Evolutionary conservation across 108 stramenopile genomes (phyloP).

Genomic region (Fistulifera solaris): DNA sequence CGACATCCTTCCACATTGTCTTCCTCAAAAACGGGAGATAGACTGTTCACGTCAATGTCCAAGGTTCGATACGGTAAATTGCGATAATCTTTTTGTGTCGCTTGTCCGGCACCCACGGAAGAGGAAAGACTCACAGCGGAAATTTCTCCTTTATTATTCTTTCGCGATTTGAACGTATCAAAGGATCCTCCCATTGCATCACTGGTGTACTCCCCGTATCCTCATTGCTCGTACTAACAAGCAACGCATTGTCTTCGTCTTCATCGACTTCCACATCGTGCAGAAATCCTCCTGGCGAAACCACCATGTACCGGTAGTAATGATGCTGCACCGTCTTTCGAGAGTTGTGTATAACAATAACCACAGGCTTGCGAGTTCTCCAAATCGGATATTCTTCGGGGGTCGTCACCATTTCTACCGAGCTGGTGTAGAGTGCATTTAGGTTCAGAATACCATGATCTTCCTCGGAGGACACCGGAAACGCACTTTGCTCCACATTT

Average conservation of each 20-base stretch:
- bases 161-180: neutral
- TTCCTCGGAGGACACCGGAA: neutral
- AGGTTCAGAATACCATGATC: slow-evolving; percentile 3
- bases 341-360: slow-evolving; percentile 38
- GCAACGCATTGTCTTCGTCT: slow-evolving; percentile 20
- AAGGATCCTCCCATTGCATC: slow-evolving; percentile 81
- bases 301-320: slow-evolving; percentile 80
- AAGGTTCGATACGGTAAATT: slow-evolving; percentile 65
- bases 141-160: neutral
- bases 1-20: slow-evolving; percentile 16
- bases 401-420: slow-evolving; percentile 76
- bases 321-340: slow-evolving; percentile 38
- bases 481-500: neutral
- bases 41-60: slow-evolving; percentile 35
- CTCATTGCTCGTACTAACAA: slow-evolving; percentile 27
- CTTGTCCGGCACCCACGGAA: slow-evolving; percentile 1
- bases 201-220: slow-evolving; percentile 27
- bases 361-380: slow-evolving; percentile 70
- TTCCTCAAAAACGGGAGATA: slow-evolving; percentile 21
- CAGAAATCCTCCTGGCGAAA: slow-evolving; percentile 58
- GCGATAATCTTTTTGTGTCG: slow-evolving; percentile 1
- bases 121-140: neutral
- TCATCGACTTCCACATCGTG: slow-evolving; percentile 21
- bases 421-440: slow-evolving; percentile 36
- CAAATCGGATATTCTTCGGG: slow-evolving; percentile 84